Base-by-base conservation (phyloP, 345 rosid species). In the Murraya paniculata region DNA sequence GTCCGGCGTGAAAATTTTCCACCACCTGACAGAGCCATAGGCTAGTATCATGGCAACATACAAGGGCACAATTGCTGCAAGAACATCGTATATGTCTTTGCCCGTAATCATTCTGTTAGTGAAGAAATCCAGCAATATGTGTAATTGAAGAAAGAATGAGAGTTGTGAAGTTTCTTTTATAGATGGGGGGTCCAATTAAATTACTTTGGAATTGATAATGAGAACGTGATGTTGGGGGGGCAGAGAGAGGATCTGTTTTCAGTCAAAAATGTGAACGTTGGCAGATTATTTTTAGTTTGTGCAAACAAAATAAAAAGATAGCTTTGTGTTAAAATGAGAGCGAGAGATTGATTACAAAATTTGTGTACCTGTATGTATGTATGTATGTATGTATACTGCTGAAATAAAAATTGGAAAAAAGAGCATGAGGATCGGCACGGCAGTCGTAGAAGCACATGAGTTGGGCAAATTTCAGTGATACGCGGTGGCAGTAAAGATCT, bases 1-100 rank as follows among this genome's bases (percentile, higher is more conserved):
- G 13, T 82, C 83, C 1, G 87, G 83, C 4, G 83, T 61, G 75
- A 84, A 84, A 28, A 84, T 77, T 74, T 82, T 84, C 87, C 85
- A 77, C 87, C 87, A 79, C 16, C 76, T 68, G 38, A 74, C 85
- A 0, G 87, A 84, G 19, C 77, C 80, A 19, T 84, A 81, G 33
- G 82, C 84, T 31, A 84, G 41, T 19, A 78, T 27, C 87, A 84
- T 81, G 6, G 83, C 73, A n/a, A 77, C 80, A 22, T 80, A 80
- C 50, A 83, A 50, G 25, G 86, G 86, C 16, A 77, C 79, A 6
- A 80, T 38, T 2, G 83, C 86, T 1, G 86, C 80, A 24, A 83
- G 75, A 68, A 83, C 83, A 57, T 80, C 76, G 77, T 80, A 83
- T 10, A 83, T 66, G 21, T 77, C 83, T n/a, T 77, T 83, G 0